Conservation (phyloP, 495 filamentous ascomycete genomes). For the Aspergillus affinis region DNA sequence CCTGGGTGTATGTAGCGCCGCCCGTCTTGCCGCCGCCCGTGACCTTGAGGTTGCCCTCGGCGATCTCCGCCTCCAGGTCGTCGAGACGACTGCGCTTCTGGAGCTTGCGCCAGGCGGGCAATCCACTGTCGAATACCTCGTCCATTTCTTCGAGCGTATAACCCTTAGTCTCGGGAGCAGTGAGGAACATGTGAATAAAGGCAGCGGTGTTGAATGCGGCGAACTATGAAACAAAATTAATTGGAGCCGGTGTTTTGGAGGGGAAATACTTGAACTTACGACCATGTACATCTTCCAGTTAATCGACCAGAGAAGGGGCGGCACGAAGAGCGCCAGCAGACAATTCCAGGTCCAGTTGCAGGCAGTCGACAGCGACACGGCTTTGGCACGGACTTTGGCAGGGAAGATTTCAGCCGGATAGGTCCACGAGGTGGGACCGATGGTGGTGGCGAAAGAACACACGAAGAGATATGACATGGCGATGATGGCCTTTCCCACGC, state of each 20-base stretch:
- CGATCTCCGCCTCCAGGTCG: conserved; percentile 16
- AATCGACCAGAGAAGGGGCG: conserved; percentile 18
- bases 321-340: conserved; percentile 19
- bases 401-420: conserved; percentile 70
- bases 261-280: conserved; percentile 6
- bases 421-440: conserved; percentile 48
- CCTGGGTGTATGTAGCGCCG: background rate
- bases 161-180: conserved; percentile 56
- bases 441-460: conserved; percentile 57
- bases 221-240: conserved; percentile 11
- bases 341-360: conserved; percentile 64
- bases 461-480: conserved; percentile 68
- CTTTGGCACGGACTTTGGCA: conserved; percentile 63
- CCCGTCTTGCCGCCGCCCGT: background rate
- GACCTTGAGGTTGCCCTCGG: conserved; percentile 18
- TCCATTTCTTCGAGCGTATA: conserved; percentile 49
- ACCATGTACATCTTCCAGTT: conserved; percentile 28
- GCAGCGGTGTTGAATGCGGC: conserved; percentile 24
- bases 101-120: conserved; percentile 15
- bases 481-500: conserved; percentile 52
- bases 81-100: conserved; percentile 18
- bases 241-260: background rate
- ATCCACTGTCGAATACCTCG: conserved; percentile 37
- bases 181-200: conserved; percentile 52
- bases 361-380: conserved; percentile 62